These are phyloP conservation scores for Verticillium zaregamsianum DNA, from an alignment of 2,329 filamentous ascomycete genomes.

Conservation along the genomic window DNA sequence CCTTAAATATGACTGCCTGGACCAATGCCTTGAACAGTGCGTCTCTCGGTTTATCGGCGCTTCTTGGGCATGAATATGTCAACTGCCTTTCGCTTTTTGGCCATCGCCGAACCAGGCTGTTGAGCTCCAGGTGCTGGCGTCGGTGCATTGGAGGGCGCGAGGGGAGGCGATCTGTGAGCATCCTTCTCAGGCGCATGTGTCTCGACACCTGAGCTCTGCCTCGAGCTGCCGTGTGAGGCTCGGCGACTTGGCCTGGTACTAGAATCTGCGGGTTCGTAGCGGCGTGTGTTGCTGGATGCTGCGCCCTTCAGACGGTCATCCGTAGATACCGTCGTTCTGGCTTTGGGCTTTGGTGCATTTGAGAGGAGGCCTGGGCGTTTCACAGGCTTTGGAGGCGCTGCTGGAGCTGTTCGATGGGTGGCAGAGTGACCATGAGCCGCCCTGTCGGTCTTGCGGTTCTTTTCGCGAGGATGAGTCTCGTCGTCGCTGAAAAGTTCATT, in stretches of 20 bases:
- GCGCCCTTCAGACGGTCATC: neutral
- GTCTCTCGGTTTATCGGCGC: slow-evolving; percentile 9
- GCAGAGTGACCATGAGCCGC: neutral
- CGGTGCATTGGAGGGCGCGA: neutral
- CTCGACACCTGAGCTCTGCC: neutral
- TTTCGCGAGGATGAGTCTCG: neutral
- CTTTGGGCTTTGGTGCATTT: neutral
- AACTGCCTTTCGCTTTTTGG: slow-evolving; percentile 38
- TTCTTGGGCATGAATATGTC: slow-evolving; percentile 50
- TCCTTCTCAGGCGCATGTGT: neutral
- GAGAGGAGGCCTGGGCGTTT: neutral
- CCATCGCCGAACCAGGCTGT: neutral
- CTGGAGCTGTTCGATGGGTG: neutral
- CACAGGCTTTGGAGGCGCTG: neutral
- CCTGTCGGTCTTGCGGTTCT: neutral
- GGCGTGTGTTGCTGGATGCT: neutral
- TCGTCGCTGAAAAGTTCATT: slow-evolving; percentile 6
- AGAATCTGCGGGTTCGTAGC: neutral
- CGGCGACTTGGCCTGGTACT: neutral
- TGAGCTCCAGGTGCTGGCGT: slow-evolving; percentile 1
- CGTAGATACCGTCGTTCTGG: neutral
- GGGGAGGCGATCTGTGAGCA: neutral
- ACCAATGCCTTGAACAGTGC: neutral
- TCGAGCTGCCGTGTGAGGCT: neutral
- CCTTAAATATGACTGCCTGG: neutral